A percentile compares a stretch with the other conserved stretches of the same genome.
Evolutionary conservation across 495 filamentous ascomycete genomes (phyloP).

Genomic region (Podospora pseudocomata): DNA sequence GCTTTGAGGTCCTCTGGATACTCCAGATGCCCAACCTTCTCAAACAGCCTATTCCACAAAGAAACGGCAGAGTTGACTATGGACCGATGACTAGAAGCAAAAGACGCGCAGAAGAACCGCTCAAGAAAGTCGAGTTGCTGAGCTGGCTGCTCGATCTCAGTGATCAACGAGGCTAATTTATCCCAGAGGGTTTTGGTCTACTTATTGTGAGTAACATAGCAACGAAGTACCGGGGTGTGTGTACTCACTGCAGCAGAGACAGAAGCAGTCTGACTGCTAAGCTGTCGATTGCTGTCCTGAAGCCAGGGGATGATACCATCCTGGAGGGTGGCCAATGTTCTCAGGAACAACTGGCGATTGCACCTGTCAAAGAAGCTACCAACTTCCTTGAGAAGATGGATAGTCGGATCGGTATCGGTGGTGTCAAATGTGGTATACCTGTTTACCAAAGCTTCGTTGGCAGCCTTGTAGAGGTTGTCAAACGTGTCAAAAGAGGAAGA

Average conservation of each 20-base stretch:
- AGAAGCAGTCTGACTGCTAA: conserved; percentile 32
- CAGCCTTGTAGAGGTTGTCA: conserved; percentile 56
- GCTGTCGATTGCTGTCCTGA: conserved; percentile 45
- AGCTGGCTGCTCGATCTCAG: conserved; percentile 28
- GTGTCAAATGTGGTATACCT: conserved; percentile 40
- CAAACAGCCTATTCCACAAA: conserved; percentile 46
- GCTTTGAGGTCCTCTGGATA: conserved; percentile 44
- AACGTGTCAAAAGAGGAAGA: conserved; percentile 54
- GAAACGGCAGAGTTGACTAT: conserved; percentile 39
- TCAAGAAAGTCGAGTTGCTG: conserved; percentile 40
- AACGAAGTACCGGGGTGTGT: background rate
- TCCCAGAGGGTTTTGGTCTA: conserved; percentile 44
- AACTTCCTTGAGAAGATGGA: conserved; percentile 34
- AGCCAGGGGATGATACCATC: conserved; percentile 59
- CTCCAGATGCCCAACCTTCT: conserved; percentile 33
- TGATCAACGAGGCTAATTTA: conserved; percentile 34
- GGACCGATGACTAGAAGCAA: conserved; percentile 42
- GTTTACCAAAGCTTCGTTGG: conserved; percentile 40
- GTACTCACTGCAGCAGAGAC: conserved; percentile 38
- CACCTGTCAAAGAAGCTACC: conserved; percentile 38
- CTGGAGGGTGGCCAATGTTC: conserved; percentile 53
- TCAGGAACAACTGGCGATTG: conserved; percentile 35
- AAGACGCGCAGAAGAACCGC: conserved; percentile 46
- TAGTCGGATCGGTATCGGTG: conserved; percentile 25
- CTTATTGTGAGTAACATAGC: conserved; percentile 19